phyloP scores from a whole-genome alignment of 2,329 filamentous ascomycete species.

The Diplodia seriata region DNA sequence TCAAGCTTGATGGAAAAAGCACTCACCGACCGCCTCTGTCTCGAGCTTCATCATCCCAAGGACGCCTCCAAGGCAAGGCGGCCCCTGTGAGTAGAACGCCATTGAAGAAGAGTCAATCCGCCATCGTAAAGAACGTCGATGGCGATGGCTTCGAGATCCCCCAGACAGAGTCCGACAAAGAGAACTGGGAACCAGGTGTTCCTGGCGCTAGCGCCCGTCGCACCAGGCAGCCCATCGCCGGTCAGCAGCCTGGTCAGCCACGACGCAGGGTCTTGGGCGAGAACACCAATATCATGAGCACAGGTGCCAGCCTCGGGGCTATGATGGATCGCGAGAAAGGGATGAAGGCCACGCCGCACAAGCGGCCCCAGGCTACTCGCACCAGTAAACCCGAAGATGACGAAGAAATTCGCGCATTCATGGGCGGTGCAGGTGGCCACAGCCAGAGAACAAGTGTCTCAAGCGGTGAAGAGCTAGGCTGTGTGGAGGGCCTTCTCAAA shows the following conservation, averaged over 20 bases:
- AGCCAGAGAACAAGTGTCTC: conserved; percentile 48
- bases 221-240: conserved; percentile 4
- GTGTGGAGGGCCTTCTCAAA: conserved; percentile 85
- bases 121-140: conserved; percentile 39
- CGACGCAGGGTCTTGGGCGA: conserved; percentile 55
- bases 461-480: conserved; percentile 74
- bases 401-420: conserved; percentile 75
- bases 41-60: conserved; percentile 46
- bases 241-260: conserved; percentile 30
- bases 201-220: conserved; percentile 29
- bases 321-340: conserved; percentile 40
- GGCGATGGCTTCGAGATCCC: conserved; percentile 57
- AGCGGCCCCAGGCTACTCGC: conserved; percentile 26
- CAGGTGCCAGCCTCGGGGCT: conserved; percentile 47
- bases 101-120: conserved; percentile 19
- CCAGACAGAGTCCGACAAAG: conserved; percentile 87
- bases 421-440: conserved; percentile 71
- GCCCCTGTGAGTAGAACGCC: conserved; percentile 35
- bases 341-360: conserved; percentile 12
- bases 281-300: conserved; percentile 51
- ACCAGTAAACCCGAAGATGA: conserved; percentile 55
- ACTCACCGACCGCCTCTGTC: conserved; percentile 42
- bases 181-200: conserved; percentile 75
- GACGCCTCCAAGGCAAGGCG: conserved; percentile 40
- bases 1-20: conserved; percentile 47